Evolutionary conservation across 1,139 yeast species (phyloP).

Genomic region (Ogataea hybrid): DNA sequence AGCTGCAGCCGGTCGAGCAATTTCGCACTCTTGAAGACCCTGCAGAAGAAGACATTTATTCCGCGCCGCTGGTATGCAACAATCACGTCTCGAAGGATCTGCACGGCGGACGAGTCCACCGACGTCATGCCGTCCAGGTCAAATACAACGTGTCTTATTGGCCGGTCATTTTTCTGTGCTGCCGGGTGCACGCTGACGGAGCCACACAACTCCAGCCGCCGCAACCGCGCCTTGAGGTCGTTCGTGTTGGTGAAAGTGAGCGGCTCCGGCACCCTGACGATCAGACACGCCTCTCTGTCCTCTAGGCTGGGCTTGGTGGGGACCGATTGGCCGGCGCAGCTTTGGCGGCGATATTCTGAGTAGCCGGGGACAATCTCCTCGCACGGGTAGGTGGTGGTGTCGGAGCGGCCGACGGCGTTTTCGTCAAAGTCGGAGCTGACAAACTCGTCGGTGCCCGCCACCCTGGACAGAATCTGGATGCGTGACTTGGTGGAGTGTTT

Average conservation of each 20-base stretch:
- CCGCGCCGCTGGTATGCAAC: slow-evolving; percentile 51
- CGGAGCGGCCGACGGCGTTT: not conserved
- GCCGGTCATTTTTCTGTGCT: slow-evolving; percentile 27
- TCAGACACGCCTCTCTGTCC: slow-evolving; percentile 81
- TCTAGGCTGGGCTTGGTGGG: slow-evolving; percentile 34
- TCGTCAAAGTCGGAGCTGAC: slow-evolving; percentile 66
- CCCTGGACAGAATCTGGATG: slow-evolving; percentile 83
- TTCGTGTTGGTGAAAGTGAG: slow-evolving; percentile 88
- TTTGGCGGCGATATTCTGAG: slow-evolving; percentile 28
- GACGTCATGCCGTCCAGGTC: slow-evolving; percentile 86
- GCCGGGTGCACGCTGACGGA: slow-evolving; percentile 86
- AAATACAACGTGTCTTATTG: slow-evolving; percentile 57
- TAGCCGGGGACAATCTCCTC: slow-evolving; percentile 26
- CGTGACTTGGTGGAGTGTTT: slow-evolving; percentile 85
- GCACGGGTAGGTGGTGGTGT: slow-evolving; percentile 2
- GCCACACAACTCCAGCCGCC: slow-evolving; percentile 81
- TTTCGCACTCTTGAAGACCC: slow-evolving; percentile 43
- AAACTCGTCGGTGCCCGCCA: slow-evolving; percentile 74
- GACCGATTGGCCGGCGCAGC: not conserved
- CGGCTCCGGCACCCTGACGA: slow-evolving; percentile 90
- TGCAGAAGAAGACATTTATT: slow-evolving; percentile 61
- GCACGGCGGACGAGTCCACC: slow-evolving; percentile 85
- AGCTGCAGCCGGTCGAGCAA: slow-evolving; percentile 23
- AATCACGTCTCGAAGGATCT: slow-evolving; percentile 64
- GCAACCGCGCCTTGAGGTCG: slow-evolving; percentile 72